Base-by-base conservation (phyloP, 306 rosid genomes). In the Parietaria judaica region DNA sequence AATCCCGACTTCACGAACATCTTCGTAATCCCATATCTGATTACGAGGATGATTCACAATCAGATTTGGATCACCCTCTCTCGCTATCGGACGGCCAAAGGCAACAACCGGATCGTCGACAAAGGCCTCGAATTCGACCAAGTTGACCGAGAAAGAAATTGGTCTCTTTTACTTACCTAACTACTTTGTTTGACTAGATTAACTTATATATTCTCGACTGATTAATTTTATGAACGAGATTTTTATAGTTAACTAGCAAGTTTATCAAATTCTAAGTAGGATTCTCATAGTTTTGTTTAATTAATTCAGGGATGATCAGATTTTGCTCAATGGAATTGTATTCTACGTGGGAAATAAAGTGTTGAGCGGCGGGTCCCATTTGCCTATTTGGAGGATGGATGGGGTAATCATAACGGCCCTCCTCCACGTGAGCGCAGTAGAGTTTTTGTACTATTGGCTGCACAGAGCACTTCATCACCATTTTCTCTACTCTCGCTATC, bases 381-480 rank as follows among this genome's bases (percentile, higher is more conserved):
- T 82, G 6, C 94, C 94, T 7, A 0, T 68, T 0, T 88, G 94
- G 90, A 79, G 73, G 65, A 75, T 65, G 0, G 72, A 88, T 8
- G 94, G 96, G 4, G 57, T 73, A 2, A 16, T 88, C 0, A 41
- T 85, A 23, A 46, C 67, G 0, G 12, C 47, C 4, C 4, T 88
- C 13, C 64, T 88, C 5, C 96, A 88, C 63, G 63, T 66, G 0
- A 87, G 87, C n/a, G 83, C 84, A 4, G 94, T 85, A 2, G 96
- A 88, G 61, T 85, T 80, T 11, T 70, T 85, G 0, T 88, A 88
- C 8, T 88, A 88, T 45, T 88, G 96, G 96, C 49, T 88, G 3
- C 96, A 84, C 17, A 80, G 85, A 72, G 87, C 92, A 9, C 82
- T 87, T 4, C 96, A 87, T 47, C 96, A 87, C 14, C 92, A 87